phyloP scores from a whole-genome alignment of 2,329 filamentous ascomycete genomes.

The Sordariomycetes sp. region DNA sequence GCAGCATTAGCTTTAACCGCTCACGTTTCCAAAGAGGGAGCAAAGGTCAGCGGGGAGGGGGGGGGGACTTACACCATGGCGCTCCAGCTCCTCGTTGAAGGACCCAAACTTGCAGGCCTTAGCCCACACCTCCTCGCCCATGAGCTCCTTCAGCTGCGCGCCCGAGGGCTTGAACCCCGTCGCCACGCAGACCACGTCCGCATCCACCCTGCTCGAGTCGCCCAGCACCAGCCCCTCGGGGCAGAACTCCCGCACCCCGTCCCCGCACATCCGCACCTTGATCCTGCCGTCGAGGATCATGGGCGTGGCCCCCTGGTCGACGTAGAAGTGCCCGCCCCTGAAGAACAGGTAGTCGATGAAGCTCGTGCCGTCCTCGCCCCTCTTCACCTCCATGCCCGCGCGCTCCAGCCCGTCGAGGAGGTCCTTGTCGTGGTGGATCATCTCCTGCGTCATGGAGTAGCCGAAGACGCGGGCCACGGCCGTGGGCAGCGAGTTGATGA shows the following conservation, averaged over 20 bases:
- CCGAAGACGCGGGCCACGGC: conserved; percentile 33
- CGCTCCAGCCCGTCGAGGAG: conserved; percentile 31
- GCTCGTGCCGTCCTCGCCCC: conserved; percentile 21
- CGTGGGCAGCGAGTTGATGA: conserved; percentile 31
- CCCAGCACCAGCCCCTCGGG: conserved; percentile 13
- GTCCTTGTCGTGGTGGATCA: conserved; percentile 27
- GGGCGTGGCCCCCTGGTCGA: conserved; percentile 26
- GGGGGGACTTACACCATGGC: conserved; percentile 11
- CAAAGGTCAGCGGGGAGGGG: neutral
- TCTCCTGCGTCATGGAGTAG: conserved; percentile 26
- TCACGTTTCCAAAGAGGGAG: neutral
- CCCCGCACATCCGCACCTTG: conserved; percentile 18
- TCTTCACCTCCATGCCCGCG: conserved; percentile 29
- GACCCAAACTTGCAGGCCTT: conserved; percentile 22
- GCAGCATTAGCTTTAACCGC: conserved; percentile 4
- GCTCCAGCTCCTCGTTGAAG: conserved; percentile 22
- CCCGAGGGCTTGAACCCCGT: conserved; percentile 30
- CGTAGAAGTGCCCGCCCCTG: conserved; percentile 28
- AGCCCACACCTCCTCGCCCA: conserved; percentile 24
- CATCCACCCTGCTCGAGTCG: conserved; percentile 23
- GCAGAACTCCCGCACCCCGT: conserved; percentile 20
- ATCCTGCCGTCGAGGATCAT: conserved; percentile 29
- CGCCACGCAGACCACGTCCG: conserved; percentile 29
- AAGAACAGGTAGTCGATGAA: conserved; percentile 25
- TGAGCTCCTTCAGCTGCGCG: conserved; percentile 18